These are phyloP conservation scores for Hibiscus syriacus DNA, from an alignment of 345 rosid species.

Conservation along the genomic window DNA sequence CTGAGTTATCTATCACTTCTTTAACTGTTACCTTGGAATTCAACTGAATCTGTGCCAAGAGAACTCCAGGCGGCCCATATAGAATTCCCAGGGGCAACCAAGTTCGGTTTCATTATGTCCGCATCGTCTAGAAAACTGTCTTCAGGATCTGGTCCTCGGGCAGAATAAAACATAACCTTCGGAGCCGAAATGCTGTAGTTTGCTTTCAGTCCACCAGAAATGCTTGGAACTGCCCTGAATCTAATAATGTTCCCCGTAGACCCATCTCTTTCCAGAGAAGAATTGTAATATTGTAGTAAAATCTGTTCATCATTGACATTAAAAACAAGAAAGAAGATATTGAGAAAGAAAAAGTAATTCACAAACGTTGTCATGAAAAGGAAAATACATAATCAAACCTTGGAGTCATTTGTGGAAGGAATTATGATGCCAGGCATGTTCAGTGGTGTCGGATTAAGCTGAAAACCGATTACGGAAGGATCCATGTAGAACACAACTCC, in stretches of 20 bases:
- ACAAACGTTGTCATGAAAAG: neutral
- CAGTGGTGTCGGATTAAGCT: slow-evolving; percentile 86
- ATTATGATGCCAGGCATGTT: slow-evolving; percentile 76
- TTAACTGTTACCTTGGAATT: slow-evolving; percentile 60
- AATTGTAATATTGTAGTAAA: slow-evolving; percentile 78
- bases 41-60: slow-evolving; percentile 70
- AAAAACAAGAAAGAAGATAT: neutral
- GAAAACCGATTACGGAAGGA: slow-evolving; percentile 82
- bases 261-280: slow-evolving; percentile 55
- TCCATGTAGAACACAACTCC: slow-evolving; percentile 94
- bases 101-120: slow-evolving; percentile 79
- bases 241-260: slow-evolving; percentile 37
- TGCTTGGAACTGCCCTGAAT: slow-evolving; percentile 65
- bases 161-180: slow-evolving; percentile 80
- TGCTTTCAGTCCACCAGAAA: slow-evolving; percentile 73
- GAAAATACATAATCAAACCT: slow-evolving; percentile 35
- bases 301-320: slow-evolving; percentile 25
- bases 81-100: slow-evolving; percentile 84
- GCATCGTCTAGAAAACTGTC: slow-evolving; percentile 62
- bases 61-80: slow-evolving; percentile 99
- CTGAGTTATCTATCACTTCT: neutral
- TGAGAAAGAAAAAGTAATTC: neutral
- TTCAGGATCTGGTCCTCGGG: slow-evolving; percentile 96
- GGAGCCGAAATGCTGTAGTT: slow-evolving; percentile 76
- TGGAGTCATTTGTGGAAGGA: slow-evolving; percentile 83